Evolutionary conservation across 495 filamentous ascomycete genomes (phyloP), one percentile per base, ranked within the genome.

Genomic region (Talaromyces trachyspermus): DNA sequence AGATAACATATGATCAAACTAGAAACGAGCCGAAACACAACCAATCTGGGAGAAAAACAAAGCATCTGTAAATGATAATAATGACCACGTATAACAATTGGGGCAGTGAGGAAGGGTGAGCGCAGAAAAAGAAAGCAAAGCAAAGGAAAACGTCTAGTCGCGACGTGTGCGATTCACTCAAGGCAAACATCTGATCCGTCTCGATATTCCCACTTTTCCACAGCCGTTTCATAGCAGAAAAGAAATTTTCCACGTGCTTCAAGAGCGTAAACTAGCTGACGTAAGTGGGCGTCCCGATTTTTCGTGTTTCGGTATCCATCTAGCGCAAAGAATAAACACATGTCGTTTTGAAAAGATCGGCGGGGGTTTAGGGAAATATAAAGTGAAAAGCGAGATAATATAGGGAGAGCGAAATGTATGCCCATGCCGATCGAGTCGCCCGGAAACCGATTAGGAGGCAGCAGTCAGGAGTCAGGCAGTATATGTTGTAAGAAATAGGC

Each of bases 141-240:
- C 33, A 37, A 17, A n/a, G n/a, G n/a, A n/a, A n/a, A n/a, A n/a
- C n/a, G n/a, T n/a, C n/a, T n/a, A n/a, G n/a, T n/a, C n/a, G n/a
- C n/a, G n/a, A n/a, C n/a, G n/a, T n/a, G n/a, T n/a, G n/a, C n/a
- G n/a, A n/a, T n/a, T n/a, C 53, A 66, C 38, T 55, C 59, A 62
- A 55, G 52, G 63, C 60, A 60, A 30, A 44, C 24, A 11, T 15
- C 25, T 30, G 22, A 35, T 19, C 23, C 17, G 20, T 24, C 27
- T 37, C 30, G 15, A 24, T 35, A 18, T 18, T 42, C 38, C 30
- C 29, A 32, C 20, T n/a, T 33, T 25, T 29, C 7, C 29, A 15
- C 29, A 24, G 23, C 44, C 32, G 44, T 35, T n/a, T 46, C 19
- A 26, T 46, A 30, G 43, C 35, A 37, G 12, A 37, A 14, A 24